phyloP scores from a whole-genome alignment of 305 asterid species.

The Fraxinus baroniana region DNA sequence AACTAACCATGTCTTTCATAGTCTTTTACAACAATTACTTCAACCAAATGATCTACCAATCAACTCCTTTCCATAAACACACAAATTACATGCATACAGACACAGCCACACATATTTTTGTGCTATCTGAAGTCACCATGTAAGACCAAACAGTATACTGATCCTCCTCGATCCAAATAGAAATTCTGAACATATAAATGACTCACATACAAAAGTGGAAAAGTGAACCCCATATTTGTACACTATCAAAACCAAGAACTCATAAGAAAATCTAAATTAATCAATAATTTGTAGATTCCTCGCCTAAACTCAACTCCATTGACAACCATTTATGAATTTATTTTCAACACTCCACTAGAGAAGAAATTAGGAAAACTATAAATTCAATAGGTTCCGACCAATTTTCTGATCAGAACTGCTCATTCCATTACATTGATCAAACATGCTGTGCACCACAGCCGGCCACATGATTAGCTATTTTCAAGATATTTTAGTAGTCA shows the following conservation, averaged over 20 bases:
- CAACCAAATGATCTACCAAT: neutral
- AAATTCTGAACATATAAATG: constrained; percentile 9
- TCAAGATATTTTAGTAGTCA: neutral
- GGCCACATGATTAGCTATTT: constrained; percentile 18
- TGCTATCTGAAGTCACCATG: neutral
- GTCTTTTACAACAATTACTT: neutral
- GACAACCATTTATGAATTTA: neutral
- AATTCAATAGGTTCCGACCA: neutral
- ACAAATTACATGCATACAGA: neutral
- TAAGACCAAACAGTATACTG: neutral
- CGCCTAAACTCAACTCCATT: neutral
- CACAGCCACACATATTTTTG: neutral
- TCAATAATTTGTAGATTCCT: neutral
- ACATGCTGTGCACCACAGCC: constrained; percentile 2
- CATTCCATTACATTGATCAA: constrained; percentile 22
- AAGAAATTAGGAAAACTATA: neutral
- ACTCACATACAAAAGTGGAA: neutral
- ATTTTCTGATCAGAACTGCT: neutral
- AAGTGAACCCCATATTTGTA: neutral
- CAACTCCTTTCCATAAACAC: neutral
- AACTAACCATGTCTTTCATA: neutral
- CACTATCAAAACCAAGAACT: neutral
- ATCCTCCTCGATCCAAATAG: constrained; percentile 1
- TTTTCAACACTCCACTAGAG: neutral
- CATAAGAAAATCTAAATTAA: neutral